Conservation (phyloP, 2,329 filamentous ascomycete genomes). For the Ascochyta clinopodiicola region DNA sequence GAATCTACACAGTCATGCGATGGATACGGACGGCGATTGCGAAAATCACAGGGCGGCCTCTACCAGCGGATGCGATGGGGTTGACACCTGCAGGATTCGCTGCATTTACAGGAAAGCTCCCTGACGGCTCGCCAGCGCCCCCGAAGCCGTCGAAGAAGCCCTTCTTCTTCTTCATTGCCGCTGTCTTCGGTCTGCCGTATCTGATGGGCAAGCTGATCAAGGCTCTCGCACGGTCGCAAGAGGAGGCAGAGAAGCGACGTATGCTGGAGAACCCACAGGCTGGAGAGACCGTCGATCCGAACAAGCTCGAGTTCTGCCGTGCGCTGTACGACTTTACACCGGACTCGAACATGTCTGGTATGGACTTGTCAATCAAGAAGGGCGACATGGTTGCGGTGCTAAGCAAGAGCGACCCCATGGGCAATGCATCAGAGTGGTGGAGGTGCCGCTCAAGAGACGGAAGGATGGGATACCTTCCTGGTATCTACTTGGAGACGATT, state of each 20-base stretch:
- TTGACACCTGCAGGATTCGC: constrained; percentile 93
- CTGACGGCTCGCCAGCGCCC: constrained; percentile 69
- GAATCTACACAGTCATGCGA: constrained; percentile 93
- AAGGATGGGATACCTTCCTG: constrained; percentile 87
- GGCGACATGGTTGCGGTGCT: constrained; percentile 95
- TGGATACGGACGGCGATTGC: constrained; percentile 93
- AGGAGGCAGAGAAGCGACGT: constrained; percentile 76
- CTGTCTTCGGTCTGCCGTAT: constrained; percentile 94
- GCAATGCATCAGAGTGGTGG: constrained; percentile 97
- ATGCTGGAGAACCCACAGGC: constrained; percentile 58
- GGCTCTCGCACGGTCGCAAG: constrained; percentile 79
- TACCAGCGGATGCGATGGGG: constrained; percentile 83
- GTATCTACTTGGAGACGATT: constrained; percentile 84
- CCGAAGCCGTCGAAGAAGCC: constrained; percentile 89
- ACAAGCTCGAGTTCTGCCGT: constrained; percentile 95
- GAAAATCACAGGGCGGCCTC: constrained; percentile 89
- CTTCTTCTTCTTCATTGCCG: constrained; percentile 92
- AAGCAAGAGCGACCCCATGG: constrained; percentile 88
- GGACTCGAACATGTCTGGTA: constrained; percentile 70
- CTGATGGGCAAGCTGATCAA: constrained; percentile 96
- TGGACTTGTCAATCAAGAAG: constrained; percentile 92
- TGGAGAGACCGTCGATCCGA: constrained; percentile 72
- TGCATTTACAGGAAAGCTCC: constrained; percentile 76
- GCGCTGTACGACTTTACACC: constrained; percentile 94
- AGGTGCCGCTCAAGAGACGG: constrained; percentile 89